Evolutionary conservation across 441 rosid genomes (phyloP).

Genomic region (Croton laevigatus): DNA sequence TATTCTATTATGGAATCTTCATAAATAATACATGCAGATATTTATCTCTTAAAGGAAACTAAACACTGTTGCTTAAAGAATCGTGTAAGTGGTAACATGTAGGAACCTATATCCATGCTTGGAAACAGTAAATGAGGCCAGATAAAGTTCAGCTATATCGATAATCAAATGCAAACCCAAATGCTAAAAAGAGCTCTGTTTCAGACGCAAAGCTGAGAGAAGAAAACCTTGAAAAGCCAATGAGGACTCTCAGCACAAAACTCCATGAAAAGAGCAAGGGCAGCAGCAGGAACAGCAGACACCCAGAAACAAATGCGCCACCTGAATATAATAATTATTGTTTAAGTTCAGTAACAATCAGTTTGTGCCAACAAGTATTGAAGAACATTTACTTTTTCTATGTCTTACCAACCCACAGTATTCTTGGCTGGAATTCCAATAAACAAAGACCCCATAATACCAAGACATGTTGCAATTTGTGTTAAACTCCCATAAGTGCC

Average conservation of each 20-base stretch:
- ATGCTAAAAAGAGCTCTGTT: background rate
- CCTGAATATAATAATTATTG: slow-evolving; percentile 40
- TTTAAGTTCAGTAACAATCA: background rate
- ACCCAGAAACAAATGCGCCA: slow-evolving; percentile 95
- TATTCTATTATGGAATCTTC: background rate
- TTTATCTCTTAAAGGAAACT: background rate
- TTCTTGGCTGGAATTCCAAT: slow-evolving; percentile 82
- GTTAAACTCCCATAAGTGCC: slow-evolving; percentile 91
- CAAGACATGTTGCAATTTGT: slow-evolving; percentile 81
- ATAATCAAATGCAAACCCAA: background rate
- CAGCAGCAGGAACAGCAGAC: slow-evolving; percentile 71
- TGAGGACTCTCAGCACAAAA: slow-evolving; percentile 94
- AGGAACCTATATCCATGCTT: background rate
- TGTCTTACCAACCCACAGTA: slow-evolving; percentile 69
- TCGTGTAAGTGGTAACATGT: background rate
- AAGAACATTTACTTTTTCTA: slow-evolving; percentile 14
- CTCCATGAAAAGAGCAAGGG: slow-evolving; percentile 67
- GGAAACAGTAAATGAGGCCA: background rate
- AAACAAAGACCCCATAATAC: slow-evolving; percentile 69
- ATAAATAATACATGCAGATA: background rate
- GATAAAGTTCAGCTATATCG: background rate
- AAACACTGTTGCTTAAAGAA: background rate
- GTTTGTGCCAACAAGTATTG: background rate
- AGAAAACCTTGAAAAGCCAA: slow-evolving; percentile 87
- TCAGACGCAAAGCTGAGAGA: slow-evolving; percentile 2